Percentiles rank a stretch among this genome's conserved stretches.
These are phyloP conservation scores for Nakazawaea siamensis DNA, from an alignment of 805 yeast species.

Conservation along the genomic window DNA sequence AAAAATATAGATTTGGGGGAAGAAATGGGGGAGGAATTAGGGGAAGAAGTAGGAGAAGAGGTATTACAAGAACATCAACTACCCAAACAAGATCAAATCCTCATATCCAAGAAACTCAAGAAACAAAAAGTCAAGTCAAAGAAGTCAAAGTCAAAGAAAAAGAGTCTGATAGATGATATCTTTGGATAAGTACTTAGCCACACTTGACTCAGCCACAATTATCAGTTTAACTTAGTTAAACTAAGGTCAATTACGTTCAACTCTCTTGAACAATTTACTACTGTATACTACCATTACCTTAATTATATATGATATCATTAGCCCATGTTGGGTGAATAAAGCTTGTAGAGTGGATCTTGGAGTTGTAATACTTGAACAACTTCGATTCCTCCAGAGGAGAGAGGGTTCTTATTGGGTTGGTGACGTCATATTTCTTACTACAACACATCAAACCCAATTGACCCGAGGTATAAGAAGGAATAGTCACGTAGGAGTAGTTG, in stretches of 20 bases:
- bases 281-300: no score
- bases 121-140: slow-evolving; percentile 26
- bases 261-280: no score
- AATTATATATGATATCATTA: slow-evolving; percentile 7
- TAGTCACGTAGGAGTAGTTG: slow-evolving; percentile 84
- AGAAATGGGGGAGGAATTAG: no score
- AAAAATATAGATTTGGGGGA: no score
- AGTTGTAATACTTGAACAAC: slow-evolving; percentile 75
- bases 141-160: slow-evolving; percentile 39
- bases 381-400: slow-evolving; percentile 52
- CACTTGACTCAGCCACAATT: no score
- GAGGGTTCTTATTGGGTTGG: slow-evolving; percentile 60
- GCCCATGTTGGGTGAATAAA: slow-evolving; percentile 94
- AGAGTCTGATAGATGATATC: slow-evolving; percentile 64
- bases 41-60: no score
- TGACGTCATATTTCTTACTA: slow-evolving; percentile 62
- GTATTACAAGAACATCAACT: no score
- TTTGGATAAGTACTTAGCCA: slow-evolving; percentile 60
- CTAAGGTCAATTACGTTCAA: no score
- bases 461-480: slow-evolving; percentile 97
- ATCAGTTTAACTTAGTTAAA: no score
- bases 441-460: slow-evolving; percentile 98
- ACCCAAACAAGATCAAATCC: no score
- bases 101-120: slow-evolving; percentile 9
- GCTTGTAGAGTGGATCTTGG: slow-evolving; percentile 77